Base-by-base conservation (phyloP, 1,284 basidiomycete genomes). In the Phellinidium pouzarii region DNA sequence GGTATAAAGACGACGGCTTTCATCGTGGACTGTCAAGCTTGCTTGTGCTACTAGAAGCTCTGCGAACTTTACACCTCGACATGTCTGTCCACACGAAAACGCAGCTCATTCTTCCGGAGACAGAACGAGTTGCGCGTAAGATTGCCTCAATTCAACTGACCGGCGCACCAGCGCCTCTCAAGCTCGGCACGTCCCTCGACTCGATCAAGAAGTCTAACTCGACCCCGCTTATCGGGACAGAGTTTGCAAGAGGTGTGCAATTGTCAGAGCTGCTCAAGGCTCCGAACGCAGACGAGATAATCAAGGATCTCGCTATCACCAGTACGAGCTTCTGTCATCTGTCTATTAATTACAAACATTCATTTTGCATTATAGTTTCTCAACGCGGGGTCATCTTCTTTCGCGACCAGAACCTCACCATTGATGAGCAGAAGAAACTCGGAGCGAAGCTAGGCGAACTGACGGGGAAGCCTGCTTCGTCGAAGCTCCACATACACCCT, bases 331-430 rank as follows among this genome's bases (percentile, higher is more conserved):
- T 34, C 14, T 8, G 14, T 34, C 31, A 3, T 14, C 6, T 34
- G 31, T 34, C n/a, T n/a, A n/a, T n/a, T n/a, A n/a, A n/a, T n/a
- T n/a, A n/a, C n/a, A n/a, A n/a, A n/a, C n/a, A n/a, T n/a, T 31
- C 12, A 17, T 17, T 40, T 40, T 40, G 43, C 20, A 23, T 41
- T 8, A 29, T 7, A 54, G 53, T 87, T 53, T 79, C 83, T 2
- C 77, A 84, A 53, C 79, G 84, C 37, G 83, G 84, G 8, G 85
- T 87, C 43, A 82, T 84, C 29, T 86, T 87, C 68, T 85, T 89
- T 74, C 73, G 77, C 20, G 69, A 75, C 25, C 84, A 81, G 58
- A 68, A 72, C 41, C 56, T 79, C 47, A 67, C 67, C 3, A 59
- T 75, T 5, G 66, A 70, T 5, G 68, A 78, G 50, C 73, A 78